A percentile compares a stretch with the other conserved stretches of the same genome.
Evolutionary conservation across 116 monocot genomes (phyloP).

Genomic region (Phalaenopsis hybrid): DNA sequence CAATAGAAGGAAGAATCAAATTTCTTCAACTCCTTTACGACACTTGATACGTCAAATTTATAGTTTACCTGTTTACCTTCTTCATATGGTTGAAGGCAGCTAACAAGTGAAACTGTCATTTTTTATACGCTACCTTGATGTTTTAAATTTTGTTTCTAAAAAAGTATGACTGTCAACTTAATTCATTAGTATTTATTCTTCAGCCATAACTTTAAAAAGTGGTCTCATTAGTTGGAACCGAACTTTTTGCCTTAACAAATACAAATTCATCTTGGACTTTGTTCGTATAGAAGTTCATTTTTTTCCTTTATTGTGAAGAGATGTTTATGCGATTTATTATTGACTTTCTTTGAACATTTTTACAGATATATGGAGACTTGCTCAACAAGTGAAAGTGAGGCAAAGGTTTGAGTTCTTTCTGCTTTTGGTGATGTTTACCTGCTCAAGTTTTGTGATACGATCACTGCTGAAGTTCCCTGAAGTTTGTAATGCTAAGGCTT

Average conservation of each 20-base stretch:
- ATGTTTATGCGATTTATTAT: neutral
- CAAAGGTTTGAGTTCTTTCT: constrained; percentile 57
- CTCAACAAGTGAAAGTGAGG: constrained; percentile 83
- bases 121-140: neutral
- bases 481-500: neutral
- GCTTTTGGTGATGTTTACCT: neutral
- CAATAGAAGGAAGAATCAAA: neutral
- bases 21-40: neutral
- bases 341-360: constrained; percentile 6
- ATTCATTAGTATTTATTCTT: neutral
- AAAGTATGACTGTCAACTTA: too few species aligned
- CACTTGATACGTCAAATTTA: constrained; percentile 1
- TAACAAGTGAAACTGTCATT: neutral
- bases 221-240: neutral
- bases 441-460: neutral
- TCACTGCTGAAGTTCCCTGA: neutral
- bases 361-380: constrained; percentile 85
- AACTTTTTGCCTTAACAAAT: neutral
- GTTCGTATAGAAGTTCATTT: neutral
- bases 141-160: neutral
- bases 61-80: neutral
- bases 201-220: neutral
- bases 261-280: neutral
- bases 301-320: neutral
- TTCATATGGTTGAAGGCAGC: neutral